phyloP scores from a whole-genome alignment of 306 rosid species.

The Arachis stenosperma region DNA sequence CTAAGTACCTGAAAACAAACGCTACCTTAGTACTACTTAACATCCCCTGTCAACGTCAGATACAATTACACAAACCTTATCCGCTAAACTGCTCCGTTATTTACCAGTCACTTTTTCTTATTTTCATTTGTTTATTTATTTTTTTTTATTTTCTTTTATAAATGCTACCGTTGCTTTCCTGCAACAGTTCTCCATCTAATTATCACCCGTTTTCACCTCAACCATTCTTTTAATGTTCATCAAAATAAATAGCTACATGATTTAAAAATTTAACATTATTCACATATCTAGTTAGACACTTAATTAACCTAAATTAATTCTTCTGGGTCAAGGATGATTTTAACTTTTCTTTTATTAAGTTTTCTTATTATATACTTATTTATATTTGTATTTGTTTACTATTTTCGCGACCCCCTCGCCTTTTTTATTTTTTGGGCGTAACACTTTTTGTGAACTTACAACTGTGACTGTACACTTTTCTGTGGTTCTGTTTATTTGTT shows the following conservation, averaged over 20 bases:
- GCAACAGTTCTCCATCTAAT: not conserved
- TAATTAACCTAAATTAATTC: not conserved
- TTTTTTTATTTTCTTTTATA: not conserved
- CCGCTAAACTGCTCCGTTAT: constrained; percentile 12
- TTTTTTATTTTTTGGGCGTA: too few species aligned
- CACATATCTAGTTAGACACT: not conserved
- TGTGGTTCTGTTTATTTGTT: not conserved
- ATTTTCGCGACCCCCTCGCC: not conserved
- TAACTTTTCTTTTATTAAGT: too few species aligned
- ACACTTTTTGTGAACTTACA: not conserved
- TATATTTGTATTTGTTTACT: too few species aligned
- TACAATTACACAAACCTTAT: not conserved
- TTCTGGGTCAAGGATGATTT: not conserved
- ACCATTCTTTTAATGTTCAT: not conserved
- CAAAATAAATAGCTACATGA: not conserved
- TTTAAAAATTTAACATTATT: not conserved
- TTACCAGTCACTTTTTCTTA: not conserved
- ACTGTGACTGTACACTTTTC: not conserved
- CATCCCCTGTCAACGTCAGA: not conserved
- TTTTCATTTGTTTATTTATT: not conserved
- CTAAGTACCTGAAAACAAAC: too few species aligned
- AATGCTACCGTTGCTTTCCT: constrained; percentile 18
- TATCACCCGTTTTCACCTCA: not conserved
- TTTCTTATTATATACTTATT: too few species aligned
- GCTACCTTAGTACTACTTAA: not conserved